Evolutionary conservation across 805 yeast species (phyloP), one percentile per base, ranked within the genome.

Genomic region (Saccharomycopsis sp.): DNA sequence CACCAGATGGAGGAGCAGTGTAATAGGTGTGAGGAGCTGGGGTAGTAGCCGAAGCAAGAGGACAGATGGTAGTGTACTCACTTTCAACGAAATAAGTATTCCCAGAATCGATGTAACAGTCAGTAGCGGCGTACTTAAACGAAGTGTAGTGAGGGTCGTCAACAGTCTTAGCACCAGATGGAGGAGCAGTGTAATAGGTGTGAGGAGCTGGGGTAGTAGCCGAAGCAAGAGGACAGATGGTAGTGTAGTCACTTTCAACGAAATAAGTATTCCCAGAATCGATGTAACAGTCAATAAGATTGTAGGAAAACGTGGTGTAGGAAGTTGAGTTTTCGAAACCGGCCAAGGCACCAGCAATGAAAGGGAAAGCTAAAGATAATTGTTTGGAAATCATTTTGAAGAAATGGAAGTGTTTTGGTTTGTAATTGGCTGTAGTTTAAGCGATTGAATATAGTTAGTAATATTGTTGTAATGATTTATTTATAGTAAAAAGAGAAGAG

Each of bases 41-140:
- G 9, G 5, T 5, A 7, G 38, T 29, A 29, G 22, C 17, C 25
- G 3, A 5, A n/a, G 62, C 52, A 42, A 63, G 57, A 58, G 66
- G 66, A 57, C 65, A 63, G 64, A 58, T 60, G 47, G 66, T 64
- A 57, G 66, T 64, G 62, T 58, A 61, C 41, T 56, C 58, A 53
- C 65, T 63, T 44, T 25, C 63, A 53, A 52, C 50, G 56, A 55
- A 60, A 7, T 52, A 47, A 25, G 59, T 38, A 54, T 64, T 63
- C 38, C 38, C 38, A 29, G 9, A 5, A 12, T 29, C 5, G 12
- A 12, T 7, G 38, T 29, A 29, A 29, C 38, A 29, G 38, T 29
- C 38, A 29, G 38, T 29, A 29, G 38, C 38, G 12, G 38, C 5
- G 12, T 29, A 29, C 38, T 29, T 12, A 12, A 29, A 29, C 5